A percentile compares a stretch with the other conserved stretches of the same genome.
These are phyloP conservation scores for Musa acuminata DNA, from an alignment of 176 grass and related monocot species.

Conservation along the genomic window DNA sequence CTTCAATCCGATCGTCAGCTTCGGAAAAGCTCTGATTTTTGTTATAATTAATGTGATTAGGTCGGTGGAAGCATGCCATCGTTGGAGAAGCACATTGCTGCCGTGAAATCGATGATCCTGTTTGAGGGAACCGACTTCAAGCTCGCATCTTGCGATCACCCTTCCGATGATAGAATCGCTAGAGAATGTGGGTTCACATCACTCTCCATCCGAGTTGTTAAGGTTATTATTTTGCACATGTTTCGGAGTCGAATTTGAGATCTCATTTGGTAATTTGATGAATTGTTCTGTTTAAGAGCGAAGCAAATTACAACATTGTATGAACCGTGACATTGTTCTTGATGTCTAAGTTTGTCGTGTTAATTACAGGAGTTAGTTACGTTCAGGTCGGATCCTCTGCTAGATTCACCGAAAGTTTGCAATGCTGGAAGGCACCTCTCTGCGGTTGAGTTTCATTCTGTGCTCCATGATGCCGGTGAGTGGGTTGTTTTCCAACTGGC, in stretches of 20 bases:
- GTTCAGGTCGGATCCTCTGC: constrained; percentile 43
- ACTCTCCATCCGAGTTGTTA: constrained; percentile 68
- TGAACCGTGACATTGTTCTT: neutral
- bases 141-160: constrained; percentile 61
- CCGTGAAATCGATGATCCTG: constrained; percentile 47
- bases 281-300: neutral
- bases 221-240: constrained; percentile 26
- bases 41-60: constrained; percentile 26
- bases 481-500: neutral
- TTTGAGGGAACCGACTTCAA: constrained; percentile 87
- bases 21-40: neutral
- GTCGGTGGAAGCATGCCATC: constrained; percentile 68
- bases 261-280: neutral
- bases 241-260: neutral
- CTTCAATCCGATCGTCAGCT: neutral
- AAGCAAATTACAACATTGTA: neutral
- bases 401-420: constrained; percentile 37
- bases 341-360: neutral
- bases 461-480: constrained; percentile 55
- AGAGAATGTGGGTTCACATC: constrained; percentile 77
- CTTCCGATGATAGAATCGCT: constrained; percentile 43
- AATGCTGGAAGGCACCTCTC: constrained; percentile 57
- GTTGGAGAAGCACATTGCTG: constrained; percentile 68
- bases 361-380: constrained; percentile 76
- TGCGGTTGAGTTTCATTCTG: constrained; percentile 58